Percentiles rank a stretch among this genome's conserved stretches.
These are phyloP conservation scores for Suillus paluster DNA, from an alignment of 768 basidiomycete species.

Conservation along the genomic window DNA sequence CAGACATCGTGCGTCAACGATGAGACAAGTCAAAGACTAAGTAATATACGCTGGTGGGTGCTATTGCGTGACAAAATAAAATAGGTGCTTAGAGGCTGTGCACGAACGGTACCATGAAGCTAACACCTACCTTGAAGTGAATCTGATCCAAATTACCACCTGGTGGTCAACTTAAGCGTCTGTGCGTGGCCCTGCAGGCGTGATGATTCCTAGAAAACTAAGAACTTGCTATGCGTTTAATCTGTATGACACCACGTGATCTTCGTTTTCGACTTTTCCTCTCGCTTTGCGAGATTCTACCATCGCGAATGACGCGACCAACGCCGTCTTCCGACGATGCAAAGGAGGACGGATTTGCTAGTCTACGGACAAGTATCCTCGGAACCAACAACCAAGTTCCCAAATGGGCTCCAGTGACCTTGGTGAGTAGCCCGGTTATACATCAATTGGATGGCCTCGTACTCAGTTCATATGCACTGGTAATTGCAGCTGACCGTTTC, in stretches of 20 bases:
- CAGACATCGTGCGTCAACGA: conserved; percentile 53
- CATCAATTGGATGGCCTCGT: no score
- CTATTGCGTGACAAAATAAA: neutral
- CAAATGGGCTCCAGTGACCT: conserved; percentile 10
- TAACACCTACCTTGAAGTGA: neutral
- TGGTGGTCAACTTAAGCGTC: neutral
- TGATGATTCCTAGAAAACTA: neutral
- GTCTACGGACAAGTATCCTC: neutral
- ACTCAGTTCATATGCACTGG: neutral
- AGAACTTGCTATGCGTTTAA: no score
- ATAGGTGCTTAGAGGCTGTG: neutral
- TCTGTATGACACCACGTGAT: conserved; percentile 6
- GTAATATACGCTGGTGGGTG: neutral
- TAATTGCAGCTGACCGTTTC: conserved; percentile 20
- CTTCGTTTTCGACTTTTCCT: neutral
- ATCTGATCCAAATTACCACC: no score
- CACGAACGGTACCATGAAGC: neutral
- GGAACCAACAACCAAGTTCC: conserved; percentile 2
- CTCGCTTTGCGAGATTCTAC: neutral
- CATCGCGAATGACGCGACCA: conserved; percentile 8
- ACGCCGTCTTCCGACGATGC: conserved; percentile 1
- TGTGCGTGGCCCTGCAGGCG: neutral
- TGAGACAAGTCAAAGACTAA: neutral
- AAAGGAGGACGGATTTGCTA: neutral
- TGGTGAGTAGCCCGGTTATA: conserved; percentile 4